Evolutionary conservation across 192 early-diverging fungal species (phyloP).

Genomic region (Allomyces arbusculus): DNA sequence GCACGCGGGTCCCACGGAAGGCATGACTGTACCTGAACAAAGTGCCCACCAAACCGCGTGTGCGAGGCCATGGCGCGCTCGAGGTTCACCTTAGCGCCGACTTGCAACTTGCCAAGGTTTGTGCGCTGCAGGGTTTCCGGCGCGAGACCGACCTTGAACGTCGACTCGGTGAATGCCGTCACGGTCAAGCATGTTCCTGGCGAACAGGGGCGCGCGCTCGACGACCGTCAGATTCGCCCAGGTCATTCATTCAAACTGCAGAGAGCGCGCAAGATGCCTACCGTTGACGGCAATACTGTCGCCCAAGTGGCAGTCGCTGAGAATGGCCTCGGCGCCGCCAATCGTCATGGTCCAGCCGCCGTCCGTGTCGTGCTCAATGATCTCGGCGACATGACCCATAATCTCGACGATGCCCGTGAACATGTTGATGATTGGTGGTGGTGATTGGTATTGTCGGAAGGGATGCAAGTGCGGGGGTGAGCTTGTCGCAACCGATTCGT

Average conservation of each 20-base stretch:
- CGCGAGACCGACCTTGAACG: slow-evolving; percentile 73
- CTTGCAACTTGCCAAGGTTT: slow-evolving; percentile 57
- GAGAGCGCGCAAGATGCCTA: slow-evolving; percentile 3
- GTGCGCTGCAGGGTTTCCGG: slow-evolving; percentile 87
- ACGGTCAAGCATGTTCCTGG: slow-evolving; percentile 85
- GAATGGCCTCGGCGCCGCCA: slow-evolving; percentile 40
- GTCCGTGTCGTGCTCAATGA: slow-evolving; percentile 18
- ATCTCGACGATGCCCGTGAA: slow-evolving; percentile 96
- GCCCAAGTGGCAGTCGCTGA: slow-evolving; percentile 70
- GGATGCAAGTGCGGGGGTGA: too few species aligned
- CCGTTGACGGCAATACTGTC: slow-evolving; percentile 90
- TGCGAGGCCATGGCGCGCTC: slow-evolving; percentile 74
- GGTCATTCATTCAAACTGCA: neutral
- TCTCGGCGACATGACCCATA: slow-evolving; percentile 58
- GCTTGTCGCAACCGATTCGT: too few species aligned
- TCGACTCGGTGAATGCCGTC: slow-evolving; percentile 62
- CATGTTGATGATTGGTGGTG: slow-evolving; percentile 26
- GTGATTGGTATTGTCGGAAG: neutral
- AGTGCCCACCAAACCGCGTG: slow-evolving; percentile 87
- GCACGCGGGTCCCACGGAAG: slow-evolving; percentile 1
- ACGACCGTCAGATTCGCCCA: neutral
- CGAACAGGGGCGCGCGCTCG: neutral
- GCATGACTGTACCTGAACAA: slow-evolving; percentile 46
- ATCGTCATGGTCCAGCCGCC: slow-evolving; percentile 72
- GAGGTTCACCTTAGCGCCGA: slow-evolving; percentile 68